These are phyloP conservation scores for Retiboletus flavoniger DNA, from an alignment of 1,284 basidiomycete genomes.

Conservation along the genomic window DNA sequence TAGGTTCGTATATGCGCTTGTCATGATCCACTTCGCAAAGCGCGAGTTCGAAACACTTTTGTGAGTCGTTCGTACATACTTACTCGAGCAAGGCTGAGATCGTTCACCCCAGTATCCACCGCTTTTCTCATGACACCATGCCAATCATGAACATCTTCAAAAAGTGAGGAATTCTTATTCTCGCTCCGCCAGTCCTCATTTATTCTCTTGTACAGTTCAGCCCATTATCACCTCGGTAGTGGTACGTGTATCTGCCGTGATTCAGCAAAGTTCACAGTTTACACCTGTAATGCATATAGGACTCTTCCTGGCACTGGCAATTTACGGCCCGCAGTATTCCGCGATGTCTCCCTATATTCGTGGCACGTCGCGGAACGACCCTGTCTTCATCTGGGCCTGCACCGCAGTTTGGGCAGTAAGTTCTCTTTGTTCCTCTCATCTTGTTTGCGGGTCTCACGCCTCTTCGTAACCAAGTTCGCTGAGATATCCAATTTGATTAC, in stretches of 20 bases:
- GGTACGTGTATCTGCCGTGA: constrained; percentile 42
- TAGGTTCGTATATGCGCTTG: constrained; percentile 78
- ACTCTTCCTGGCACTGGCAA: constrained; percentile 70
- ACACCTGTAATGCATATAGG: constrained; percentile 36
- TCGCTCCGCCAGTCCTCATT: neutral
- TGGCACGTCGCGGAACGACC: constrained; percentile 68
- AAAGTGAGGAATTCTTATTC: constrained; percentile 58
- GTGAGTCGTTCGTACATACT: constrained; percentile 40
- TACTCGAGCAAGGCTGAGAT: neutral
- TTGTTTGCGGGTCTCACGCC: neutral
- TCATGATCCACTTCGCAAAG: constrained; percentile 88
- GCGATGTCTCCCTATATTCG: constrained; percentile 59
- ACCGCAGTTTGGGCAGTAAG: constrained; percentile 75
- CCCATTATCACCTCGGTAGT: constrained; percentile 84
- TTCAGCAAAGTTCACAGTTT: neutral
- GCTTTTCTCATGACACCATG: constrained; percentile 95
- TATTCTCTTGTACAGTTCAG: constrained; percentile 54
- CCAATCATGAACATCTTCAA: constrained; percentile 86
- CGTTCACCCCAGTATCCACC: constrained; percentile 66
- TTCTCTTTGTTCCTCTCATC: constrained; percentile 19
- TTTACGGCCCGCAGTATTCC: constrained; percentile 76
- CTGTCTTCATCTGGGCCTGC: constrained; percentile 67
- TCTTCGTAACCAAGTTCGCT: constrained; percentile 55
- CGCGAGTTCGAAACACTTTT: constrained; percentile 93
- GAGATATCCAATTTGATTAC: constrained; percentile 86